Conservation (phyloP, 1,284 basidiomycete species). For the Apiotrichum veenhuisii region DNA sequence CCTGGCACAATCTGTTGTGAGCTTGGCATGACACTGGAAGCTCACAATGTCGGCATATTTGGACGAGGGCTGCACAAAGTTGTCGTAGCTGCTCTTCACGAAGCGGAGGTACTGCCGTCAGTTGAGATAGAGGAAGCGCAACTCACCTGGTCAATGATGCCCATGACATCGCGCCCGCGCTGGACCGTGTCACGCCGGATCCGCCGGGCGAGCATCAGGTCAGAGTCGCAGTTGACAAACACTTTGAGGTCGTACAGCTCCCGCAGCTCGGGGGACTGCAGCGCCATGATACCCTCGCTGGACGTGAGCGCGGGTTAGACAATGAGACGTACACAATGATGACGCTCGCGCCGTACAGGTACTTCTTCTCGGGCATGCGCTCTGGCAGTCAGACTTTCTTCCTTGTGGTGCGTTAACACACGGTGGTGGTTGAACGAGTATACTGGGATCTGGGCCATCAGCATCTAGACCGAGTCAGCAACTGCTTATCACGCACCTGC, state of each 20-base stretch:
- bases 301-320: slow-evolving; percentile 12
- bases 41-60: slow-evolving; percentile 81
- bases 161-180: slow-evolving; percentile 76
- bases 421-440: slow-evolving; percentile 91
- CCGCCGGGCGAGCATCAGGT: slow-evolving; percentile 92
- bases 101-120: slow-evolving; percentile 63
- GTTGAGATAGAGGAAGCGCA: background rate
- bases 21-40: background rate
- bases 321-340: slow-evolving; percentile 65
- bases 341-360: slow-evolving; percentile 92
- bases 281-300: slow-evolving; percentile 82
- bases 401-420: slow-evolving; percentile 14
- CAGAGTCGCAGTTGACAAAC: slow-evolving; percentile 70
- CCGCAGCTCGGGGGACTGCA: slow-evolving; percentile 74
- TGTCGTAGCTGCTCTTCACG: slow-evolving; percentile 90
- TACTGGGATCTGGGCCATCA: slow-evolving; percentile 63
- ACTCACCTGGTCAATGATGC: slow-evolving; percentile 73
- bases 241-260: slow-evolving; percentile 89
- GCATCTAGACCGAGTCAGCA: background rate
- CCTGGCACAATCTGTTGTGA: slow-evolving; percentile 78
- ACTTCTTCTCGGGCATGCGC: slow-evolving; percentile 75
- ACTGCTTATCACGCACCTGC: slow-evolving; percentile 34
- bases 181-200: slow-evolving; percentile 84
- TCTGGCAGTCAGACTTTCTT: slow-evolving; percentile 46
- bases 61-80: slow-evolving; percentile 86